Base-by-base conservation (phyloP, 2,329 filamentous ascomycete genomes). In the Hortaea werneckii region DNA sequence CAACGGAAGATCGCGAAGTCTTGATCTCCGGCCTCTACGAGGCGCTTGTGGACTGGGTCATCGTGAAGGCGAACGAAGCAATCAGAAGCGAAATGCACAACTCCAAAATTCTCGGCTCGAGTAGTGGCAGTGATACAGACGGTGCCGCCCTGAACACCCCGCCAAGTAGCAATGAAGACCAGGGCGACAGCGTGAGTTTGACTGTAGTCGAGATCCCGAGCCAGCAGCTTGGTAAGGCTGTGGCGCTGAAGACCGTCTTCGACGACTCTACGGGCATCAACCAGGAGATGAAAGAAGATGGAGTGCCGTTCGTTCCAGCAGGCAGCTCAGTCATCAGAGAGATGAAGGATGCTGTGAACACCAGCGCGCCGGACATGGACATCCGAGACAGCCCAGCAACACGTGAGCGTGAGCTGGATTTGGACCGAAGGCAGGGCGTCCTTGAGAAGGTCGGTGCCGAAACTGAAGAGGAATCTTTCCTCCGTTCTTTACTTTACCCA, bases 211-310 rank as follows among this genome's bases (percentile, higher is more conserved):
- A 96, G 54, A 76, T 96, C 6, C 87, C 92, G 0, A 79, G 82
- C 51, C 81, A 86, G 29, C 75, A 78, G 1, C 73, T 98, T 0
- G 88, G 85, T 48, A 95, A 92, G 66, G 92, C 90, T 0, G 68
- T 94, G n/a, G 80, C 86, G 9, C 80, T 98, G 70, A 85, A 87
- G 35, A 87, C 86, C 10, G 79, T 96, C 32, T 98, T 98, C 57
- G 90, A 98, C 55, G 92, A 96, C 57, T 79, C 74, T n/a, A 73
- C 83, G 13, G 92, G 92, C 43, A 95, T 98, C 68, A 96, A 96
- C 57, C 77, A 84, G 0, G 92, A 98, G 70, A 96, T 98, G 89
- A 94, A 90, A 59, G 83, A 90, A 51, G 92, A 98, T 55, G 92
- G 92, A 7, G 78, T 98, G 1, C 77, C 85, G n/a, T 76, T 94